These are phyloP conservation scores for Leptosphaerulina australis DNA, from an alignment of 2,329 filamentous ascomycete species.

Conservation along the genomic window DNA sequence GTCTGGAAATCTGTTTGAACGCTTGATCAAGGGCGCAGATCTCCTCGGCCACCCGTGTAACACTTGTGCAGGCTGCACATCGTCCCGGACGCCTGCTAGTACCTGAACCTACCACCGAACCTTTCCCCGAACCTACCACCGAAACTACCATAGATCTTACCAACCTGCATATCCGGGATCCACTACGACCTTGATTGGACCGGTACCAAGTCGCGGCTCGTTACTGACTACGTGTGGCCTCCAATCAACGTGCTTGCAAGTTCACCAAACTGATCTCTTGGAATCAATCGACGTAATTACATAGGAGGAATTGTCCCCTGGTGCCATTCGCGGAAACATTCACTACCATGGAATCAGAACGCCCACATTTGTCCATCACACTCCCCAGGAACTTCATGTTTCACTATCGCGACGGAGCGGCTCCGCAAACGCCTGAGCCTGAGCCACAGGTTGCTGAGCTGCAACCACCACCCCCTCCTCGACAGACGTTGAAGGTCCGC, in stretches of 20 bases:
- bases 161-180: conserved; percentile 37
- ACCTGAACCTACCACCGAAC: conserved; percentile 28
- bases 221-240: conserved; percentile 20
- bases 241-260: conserved; percentile 35
- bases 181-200: conserved; percentile 22
- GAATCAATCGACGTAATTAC: conserved; percentile 11
- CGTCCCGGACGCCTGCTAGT: conserved; percentile 39
- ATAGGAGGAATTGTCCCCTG: conserved; percentile 15
- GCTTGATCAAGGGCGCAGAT: conserved; percentile 27
- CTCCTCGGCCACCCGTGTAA: conserved; percentile 42
- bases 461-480: conserved; percentile 53
- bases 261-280: conserved; percentile 25
- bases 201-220: conserved; percentile 19
- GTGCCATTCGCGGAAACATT: not conserved
- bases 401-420: conserved; percentile 53
- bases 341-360: conserved; percentile 49
- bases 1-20: conserved; percentile 24
- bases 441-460: conserved; percentile 46
- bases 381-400: conserved; percentile 59
- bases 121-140: no score
- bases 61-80: conserved; percentile 41
- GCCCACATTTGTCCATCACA: conserved; percentile 56
- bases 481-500: conserved; percentile 57
- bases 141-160: conserved; percentile 21
- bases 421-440: conserved; percentile 55